Conservation (phyloP, 257 asterid species). For the Forsythia viridissima region DNA sequence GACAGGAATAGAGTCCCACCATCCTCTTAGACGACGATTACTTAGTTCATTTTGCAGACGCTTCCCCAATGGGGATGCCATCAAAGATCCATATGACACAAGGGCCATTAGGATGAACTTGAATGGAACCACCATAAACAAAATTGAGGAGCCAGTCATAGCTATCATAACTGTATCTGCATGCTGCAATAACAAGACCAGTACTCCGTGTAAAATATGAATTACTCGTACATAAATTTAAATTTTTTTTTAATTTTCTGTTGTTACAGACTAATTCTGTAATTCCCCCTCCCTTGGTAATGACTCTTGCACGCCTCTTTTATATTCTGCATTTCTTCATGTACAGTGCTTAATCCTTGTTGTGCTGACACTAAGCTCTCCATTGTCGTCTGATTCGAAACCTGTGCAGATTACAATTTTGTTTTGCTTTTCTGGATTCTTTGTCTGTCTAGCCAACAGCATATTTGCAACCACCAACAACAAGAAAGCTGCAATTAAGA, state of each 20-base stretch:
- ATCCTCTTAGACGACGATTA: conserved; percentile 67
- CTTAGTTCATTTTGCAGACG: conserved; percentile 52
- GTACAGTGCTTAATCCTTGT: conserved; percentile 59
- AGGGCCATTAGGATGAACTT: conserved; percentile 52
- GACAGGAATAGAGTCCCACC: conserved; percentile 95
- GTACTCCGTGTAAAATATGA: too few species aligned
- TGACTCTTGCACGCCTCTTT: conserved; percentile 17
- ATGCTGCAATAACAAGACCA: conserved; percentile 47
- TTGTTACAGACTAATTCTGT: too few species aligned
- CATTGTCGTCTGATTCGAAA: conserved; percentile 65
- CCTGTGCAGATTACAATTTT: conserved; percentile 56
- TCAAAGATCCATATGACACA: conserved; percentile 38
- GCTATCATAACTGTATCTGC: conserved; percentile 57
- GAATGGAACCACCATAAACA: conserved; percentile 58
- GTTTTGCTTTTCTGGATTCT: conserved; percentile 35
- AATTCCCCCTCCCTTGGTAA: too few species aligned
- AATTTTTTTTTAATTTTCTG: too few species aligned
- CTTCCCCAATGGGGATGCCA: conserved; percentile 56
- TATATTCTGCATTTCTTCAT: conserved; percentile 55
- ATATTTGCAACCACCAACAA: conserved; percentile 50
- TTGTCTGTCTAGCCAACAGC: conserved; percentile 39
- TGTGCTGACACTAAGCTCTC: conserved; percentile 88
- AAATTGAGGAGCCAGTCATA: conserved; percentile 36
- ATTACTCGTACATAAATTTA: too few species aligned
- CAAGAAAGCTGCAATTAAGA: conserved; percentile 37